A percentile compares a stretch with the other conserved stretches of the same genome.
Evolutionary conservation across 805 yeast species (phyloP).

Genomic region (Metahyphopichia silvanorum): DNA sequence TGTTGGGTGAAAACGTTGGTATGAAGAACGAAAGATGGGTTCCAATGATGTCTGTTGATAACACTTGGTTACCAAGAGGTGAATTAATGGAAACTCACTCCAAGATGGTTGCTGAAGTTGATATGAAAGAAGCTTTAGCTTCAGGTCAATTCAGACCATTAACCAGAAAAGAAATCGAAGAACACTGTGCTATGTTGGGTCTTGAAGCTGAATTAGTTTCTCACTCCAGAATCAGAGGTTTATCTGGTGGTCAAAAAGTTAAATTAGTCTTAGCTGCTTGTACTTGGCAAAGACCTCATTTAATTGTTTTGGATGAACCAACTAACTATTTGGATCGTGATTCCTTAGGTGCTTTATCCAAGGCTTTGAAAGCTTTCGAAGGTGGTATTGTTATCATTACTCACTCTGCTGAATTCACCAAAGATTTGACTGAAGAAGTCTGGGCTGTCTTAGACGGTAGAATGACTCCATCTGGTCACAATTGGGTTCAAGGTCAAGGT

Average conservation of each 20-base stretch:
- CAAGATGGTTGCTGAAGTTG: constrained; percentile 99
- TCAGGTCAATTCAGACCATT: constrained; percentile 99
- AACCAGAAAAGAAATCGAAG: constrained; percentile 99
- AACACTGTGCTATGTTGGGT: constrained; percentile 98
- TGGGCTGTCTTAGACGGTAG: constrained; percentile 99
- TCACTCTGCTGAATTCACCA: constrained; percentile 99
- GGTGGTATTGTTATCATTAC: constrained; percentile 99
- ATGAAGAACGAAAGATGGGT: constrained; percentile 99
- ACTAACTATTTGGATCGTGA: constrained; percentile 99
- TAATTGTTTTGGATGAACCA: constrained; percentile 99
- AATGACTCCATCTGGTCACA: constrained; percentile 99
- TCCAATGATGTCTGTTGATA: constrained; percentile 99
- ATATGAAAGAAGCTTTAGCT: constrained; percentile 99
- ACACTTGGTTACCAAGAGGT: constrained; percentile 99
- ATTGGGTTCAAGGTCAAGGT: constrained; percentile 99
- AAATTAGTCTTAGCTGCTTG: constrained; percentile 99
- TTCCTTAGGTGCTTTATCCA: constrained; percentile 98
- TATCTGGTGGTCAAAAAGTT: constrained; percentile 99
- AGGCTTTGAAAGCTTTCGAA: constrained; percentile 97
- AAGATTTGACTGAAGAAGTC: constrained; percentile 98
- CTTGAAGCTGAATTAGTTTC: constrained; percentile 98
- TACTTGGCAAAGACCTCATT: constrained; percentile 99
- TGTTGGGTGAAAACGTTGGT: constrained; percentile 97
- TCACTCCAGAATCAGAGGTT: constrained; percentile 99
- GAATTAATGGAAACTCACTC: constrained; percentile 83